These are phyloP conservation scores for Linnemannia zychae DNA, from an alignment of 192 early-diverging fungal species.

Conservation along the genomic window DNA sequence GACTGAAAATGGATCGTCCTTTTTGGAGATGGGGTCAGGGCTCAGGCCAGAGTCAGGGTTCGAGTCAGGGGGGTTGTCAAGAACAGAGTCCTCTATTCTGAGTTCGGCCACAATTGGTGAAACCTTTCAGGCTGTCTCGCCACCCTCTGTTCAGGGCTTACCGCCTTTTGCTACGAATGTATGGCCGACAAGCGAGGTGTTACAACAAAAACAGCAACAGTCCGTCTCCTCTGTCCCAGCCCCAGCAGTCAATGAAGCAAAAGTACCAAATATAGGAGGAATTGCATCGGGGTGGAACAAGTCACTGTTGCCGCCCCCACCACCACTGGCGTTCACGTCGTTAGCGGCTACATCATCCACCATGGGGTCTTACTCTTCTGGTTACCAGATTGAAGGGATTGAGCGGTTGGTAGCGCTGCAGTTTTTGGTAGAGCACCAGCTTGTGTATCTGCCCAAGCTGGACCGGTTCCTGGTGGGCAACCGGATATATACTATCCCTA, in stretches of 20 bases:
- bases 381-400: constrained; percentile 19
- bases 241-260: neutral
- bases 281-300: neutral
- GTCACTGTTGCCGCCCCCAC: neutral
- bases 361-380: neutral
- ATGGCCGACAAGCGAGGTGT: neutral
- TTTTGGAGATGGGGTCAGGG: neutral
- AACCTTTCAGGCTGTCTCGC: neutral
- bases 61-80: neutral
- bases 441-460: constrained; percentile 24
- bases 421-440: constrained; percentile 39
- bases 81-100: neutral
- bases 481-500: constrained; percentile 25
- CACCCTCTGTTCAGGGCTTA: neutral
- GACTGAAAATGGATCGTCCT: neutral
- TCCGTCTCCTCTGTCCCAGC: neutral
- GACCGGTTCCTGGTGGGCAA: constrained; percentile 30
- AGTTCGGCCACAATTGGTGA: neutral
- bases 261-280: neutral
- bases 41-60: too few species aligned
- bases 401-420: constrained; percentile 33
- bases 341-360: neutral
- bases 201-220: neutral
- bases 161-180: neutral
- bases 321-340: neutral